A percentile compares a stretch with the other conserved stretches of the same genome.
Conservation (phyloP, 1,139 yeast genomes). For the Hyphopichia buzzinii region DNA sequence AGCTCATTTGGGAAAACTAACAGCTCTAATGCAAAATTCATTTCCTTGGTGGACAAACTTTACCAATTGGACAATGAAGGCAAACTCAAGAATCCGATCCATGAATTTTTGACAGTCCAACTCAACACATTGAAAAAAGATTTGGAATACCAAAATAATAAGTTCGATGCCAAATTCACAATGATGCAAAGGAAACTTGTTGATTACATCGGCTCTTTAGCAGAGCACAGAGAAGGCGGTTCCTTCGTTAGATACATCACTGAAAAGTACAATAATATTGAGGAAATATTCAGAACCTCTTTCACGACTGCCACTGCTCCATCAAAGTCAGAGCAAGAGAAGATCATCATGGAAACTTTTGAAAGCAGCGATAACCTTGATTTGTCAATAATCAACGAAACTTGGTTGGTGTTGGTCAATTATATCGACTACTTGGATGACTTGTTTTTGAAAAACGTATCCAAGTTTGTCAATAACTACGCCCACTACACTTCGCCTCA, state of each 20-base stretch:
- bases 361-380: constrained; percentile 42
- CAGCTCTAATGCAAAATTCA: constrained; percentile 26
- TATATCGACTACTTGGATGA: constrained; percentile 37
- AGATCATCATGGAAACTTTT: constrained; percentile 32
- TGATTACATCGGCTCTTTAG: constrained; percentile 36
- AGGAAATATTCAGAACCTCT: constrained; percentile 32
- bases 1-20: constrained; percentile 10
- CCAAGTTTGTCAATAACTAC: constrained; percentile 40
- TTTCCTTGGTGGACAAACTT: constrained; percentile 40
- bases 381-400: constrained; percentile 42
- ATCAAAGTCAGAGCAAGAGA: constrained; percentile 25
- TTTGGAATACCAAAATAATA: constrained; percentile 34
- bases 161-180: constrained; percentile 34
- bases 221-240: constrained; percentile 33
- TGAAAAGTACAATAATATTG: constrained; percentile 38
- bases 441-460: constrained; percentile 27
- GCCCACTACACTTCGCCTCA: constrained; percentile 26
- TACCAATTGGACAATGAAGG: constrained; percentile 28
- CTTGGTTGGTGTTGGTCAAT: constrained; percentile 44
- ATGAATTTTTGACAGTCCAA: constrained; percentile 37
- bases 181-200: constrained; percentile 38
- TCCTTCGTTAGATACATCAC: constrained; percentile 39
- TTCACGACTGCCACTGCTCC: constrained; percentile 24
- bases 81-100: constrained; percentile 29
- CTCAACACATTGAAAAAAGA: constrained; percentile 33